These are phyloP conservation scores for Fusarium piperis DNA, from an alignment of 2,329 filamentous ascomycete genomes.

Conservation along the genomic window DNA sequence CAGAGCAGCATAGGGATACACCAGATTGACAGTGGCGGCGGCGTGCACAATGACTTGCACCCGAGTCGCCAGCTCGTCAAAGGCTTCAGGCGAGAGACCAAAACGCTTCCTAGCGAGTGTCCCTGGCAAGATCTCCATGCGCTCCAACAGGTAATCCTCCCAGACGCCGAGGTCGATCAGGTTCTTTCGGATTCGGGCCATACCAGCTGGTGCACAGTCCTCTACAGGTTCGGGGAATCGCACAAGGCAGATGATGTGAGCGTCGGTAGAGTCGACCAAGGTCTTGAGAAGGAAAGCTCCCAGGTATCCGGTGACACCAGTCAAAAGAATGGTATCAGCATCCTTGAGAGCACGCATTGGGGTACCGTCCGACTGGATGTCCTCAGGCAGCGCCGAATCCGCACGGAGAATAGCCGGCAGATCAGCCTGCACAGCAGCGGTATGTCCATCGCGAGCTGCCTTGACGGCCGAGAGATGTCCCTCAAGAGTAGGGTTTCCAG, in stretches of 20 bases:
- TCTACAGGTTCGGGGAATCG: slow-evolving; percentile 75
- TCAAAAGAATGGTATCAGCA: slow-evolving; percentile 75
- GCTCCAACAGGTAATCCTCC: slow-evolving; percentile 80
- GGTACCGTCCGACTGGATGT: slow-evolving; percentile 68
- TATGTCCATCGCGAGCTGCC: slow-evolving; percentile 75
- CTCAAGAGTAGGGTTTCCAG: slow-evolving; percentile 75
- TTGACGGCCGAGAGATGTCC: slow-evolving; percentile 79
- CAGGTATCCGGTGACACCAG: slow-evolving; percentile 79
- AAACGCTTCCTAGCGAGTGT: slow-evolving; percentile 76
- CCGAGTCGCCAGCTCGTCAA: slow-evolving; percentile 70
- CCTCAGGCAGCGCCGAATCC: slow-evolving; percentile 73
- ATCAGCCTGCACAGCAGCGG: slow-evolving; percentile 79
- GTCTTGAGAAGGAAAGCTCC: slow-evolving; percentile 78
- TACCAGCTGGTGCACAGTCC: slow-evolving; percentile 71
- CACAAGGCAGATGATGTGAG: slow-evolving; percentile 77
- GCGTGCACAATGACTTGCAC: slow-evolving; percentile 81
- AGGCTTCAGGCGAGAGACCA: slow-evolving; percentile 72
- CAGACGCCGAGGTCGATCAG: slow-evolving; percentile 82
- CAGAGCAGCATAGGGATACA: slow-evolving; percentile 83
- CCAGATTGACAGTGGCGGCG: slow-evolving; percentile 80
- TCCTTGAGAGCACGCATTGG: slow-evolving; percentile 69
- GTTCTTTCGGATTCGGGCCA: slow-evolving; percentile 78
- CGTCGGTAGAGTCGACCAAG: slow-evolving; percentile 73
- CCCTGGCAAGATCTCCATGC: slow-evolving; percentile 78
- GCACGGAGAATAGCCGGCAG: slow-evolving; percentile 74